Evolutionary conservation across 2,329 filamentous ascomycete species (phyloP).

Genomic region (Monosporascus sp.): DNA sequence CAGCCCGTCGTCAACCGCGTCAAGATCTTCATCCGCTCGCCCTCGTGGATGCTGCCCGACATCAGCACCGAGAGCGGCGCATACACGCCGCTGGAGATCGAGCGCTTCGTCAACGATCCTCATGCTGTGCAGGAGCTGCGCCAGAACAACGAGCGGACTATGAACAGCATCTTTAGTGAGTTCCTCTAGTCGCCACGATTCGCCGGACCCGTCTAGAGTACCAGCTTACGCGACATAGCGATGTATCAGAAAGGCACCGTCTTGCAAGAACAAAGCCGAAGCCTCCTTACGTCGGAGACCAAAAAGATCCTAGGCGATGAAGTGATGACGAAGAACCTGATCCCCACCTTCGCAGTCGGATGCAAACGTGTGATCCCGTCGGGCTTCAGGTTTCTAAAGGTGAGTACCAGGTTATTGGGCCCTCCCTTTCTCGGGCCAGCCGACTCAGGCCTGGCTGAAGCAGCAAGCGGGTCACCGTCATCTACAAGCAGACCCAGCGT

Average conservation of each 20-base stretch:
- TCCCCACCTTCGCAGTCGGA: slow-evolving; percentile 25
- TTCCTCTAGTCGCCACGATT: slow-evolving; percentile 8
- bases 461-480: no score
- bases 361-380: slow-evolving; percentile 38
- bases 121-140: slow-evolving; percentile 5
- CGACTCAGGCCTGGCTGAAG: no score
- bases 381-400: slow-evolving; percentile 36
- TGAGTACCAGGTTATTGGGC: background rate
- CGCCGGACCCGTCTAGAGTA: background rate
- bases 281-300: slow-evolving; percentile 3
- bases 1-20: slow-evolving; percentile 38
- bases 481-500: no score
- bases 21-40: slow-evolving; percentile 45
- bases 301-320: slow-evolving; percentile 6
- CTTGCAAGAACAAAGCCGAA: slow-evolving; percentile 7
- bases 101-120: slow-evolving; percentile 38
- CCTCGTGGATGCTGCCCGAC: slow-evolving; percentile 43
- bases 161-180: slow-evolving; percentile 21
- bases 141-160: slow-evolving; percentile 11
- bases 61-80: slow-evolving; percentile 36
- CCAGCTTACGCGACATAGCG: background rate
- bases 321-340: slow-evolving; percentile 10
- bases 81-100: slow-evolving; percentile 35
- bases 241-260: slow-evolving; percentile 10
- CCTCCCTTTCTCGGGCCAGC: no score